These are phyloP conservation scores for Pyrenophora seminiperda DNA, from an alignment of 2,329 filamentous ascomycete species.

Conservation along the genomic window DNA sequence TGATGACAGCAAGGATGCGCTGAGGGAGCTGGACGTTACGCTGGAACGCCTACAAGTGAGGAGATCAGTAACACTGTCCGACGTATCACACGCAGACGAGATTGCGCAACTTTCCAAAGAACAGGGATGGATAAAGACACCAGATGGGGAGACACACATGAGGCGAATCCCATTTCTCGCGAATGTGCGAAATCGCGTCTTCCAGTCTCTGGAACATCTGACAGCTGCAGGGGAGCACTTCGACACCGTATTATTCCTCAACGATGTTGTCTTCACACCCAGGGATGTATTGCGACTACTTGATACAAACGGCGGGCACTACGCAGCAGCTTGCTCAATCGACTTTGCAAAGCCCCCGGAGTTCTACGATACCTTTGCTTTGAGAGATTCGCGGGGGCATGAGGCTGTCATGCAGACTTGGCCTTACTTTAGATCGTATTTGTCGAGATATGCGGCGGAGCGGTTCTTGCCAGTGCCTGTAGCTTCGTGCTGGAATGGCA, in stretches of 20 bases:
- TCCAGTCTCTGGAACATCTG: slow-evolving; percentile 63
- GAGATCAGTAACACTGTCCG: slow-evolving; percentile 62
- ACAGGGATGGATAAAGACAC: slow-evolving; percentile 68
- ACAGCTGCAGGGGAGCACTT: slow-evolving; percentile 56
- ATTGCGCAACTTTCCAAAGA: slow-evolving; percentile 32
- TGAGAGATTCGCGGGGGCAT: slow-evolving; percentile 60
- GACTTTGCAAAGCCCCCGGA: slow-evolving; percentile 61
- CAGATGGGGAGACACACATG: slow-evolving; percentile 55
- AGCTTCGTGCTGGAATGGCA: slow-evolving; percentile 71
- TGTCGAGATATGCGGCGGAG: slow-evolving; percentile 61
- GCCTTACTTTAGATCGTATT: slow-evolving; percentile 62
- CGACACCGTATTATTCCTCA: slow-evolving; percentile 66
- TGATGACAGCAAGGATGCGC: slow-evolving; percentile 68
- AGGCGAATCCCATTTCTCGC: slow-evolving; percentile 73
- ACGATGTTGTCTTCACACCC: slow-evolving; percentile 66
- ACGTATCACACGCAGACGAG: slow-evolving; percentile 55
- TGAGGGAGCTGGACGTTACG: slow-evolving; percentile 61
- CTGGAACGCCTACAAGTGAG: slow-evolving; percentile 60
- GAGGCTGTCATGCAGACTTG: slow-evolving; percentile 60
- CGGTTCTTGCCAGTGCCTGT: slow-evolving; percentile 59
- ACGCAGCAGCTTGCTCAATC: slow-evolving; percentile 66
- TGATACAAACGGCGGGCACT: slow-evolving; percentile 62
- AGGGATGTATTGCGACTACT: slow-evolving; percentile 63
- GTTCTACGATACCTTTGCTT: slow-evolving; percentile 68
- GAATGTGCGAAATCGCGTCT: slow-evolving; percentile 65